Base-by-base conservation (phyloP, 176 grass and related monocot species). In the Rhynchospora breviuscula region DNA sequence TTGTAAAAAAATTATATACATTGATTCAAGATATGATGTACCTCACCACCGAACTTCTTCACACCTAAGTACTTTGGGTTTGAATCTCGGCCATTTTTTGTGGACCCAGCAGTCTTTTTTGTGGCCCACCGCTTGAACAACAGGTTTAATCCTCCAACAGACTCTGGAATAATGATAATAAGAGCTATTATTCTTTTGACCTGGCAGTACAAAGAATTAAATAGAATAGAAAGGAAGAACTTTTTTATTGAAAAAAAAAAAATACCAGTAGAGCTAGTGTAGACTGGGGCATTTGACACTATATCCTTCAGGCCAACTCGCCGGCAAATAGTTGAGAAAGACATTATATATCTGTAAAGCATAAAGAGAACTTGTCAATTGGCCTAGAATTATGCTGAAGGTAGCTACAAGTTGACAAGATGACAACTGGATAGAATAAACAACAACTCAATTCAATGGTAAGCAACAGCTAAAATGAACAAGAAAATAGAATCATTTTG, bases 41-140 rank as follows among this genome's bases (percentile, higher is more conserved):
- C 92, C 90, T 94, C 94, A 84, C 92, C 94, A 7, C 94, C 94
- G 57, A 94, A 97, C 59, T 97, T 97, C 88, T 97, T 97, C 18
- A 94, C 94, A 84, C 94, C 94, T 43, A 97, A 59, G 78, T 94
- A 89, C 48, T 97, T 97, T 0, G 94, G 94, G 11, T 94, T 94
- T 25, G 92, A 97, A 14, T 97, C 92, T 0, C 90, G 90, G 0
- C 94, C 90, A 87, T 97, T 94, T 90, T 94, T 94, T 43, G 90
- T 92, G 7, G 92, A 97, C 47, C 90, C 92, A 26, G 88, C 92
- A 58, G 78, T 68, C 85, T 94, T 97, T 80, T 97, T 97, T 11
- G 94, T 92, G 77, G 94, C 92, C 94, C 94, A 97, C 47, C 92
- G 88, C 84, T 84, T 92, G 51, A 94, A 90, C 17, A 97, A 25